Conservation (phyloP, 23 red algal genomes). For the Porphyridium purpureum region DNA sequence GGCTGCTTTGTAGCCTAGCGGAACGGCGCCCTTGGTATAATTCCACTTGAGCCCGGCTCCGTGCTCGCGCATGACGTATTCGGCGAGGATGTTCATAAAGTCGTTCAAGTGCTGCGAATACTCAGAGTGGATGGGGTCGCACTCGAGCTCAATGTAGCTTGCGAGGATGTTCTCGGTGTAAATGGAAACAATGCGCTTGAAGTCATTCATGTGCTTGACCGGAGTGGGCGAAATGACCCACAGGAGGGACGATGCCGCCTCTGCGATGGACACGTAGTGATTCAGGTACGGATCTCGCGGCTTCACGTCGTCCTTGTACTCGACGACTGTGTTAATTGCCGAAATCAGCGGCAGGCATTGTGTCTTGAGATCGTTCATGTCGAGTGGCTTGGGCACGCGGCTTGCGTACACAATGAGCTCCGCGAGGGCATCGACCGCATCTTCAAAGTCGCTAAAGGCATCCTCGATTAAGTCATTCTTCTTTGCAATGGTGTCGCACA, state of each 20-base stretch:
- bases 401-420: conserved; percentile 22
- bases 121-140: conserved; percentile 48
- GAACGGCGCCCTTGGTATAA: conserved; percentile 25
- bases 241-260: conserved; percentile 34
- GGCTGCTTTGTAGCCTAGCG: conserved; percentile 9
- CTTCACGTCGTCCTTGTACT: conserved; percentile 40
- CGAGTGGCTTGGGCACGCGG: conserved; percentile 35
- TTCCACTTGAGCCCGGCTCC: conserved; percentile 62
- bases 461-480: conserved; percentile 1
- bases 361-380: conserved; percentile 14
- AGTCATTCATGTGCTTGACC: conserved; percentile 53
- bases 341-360: conserved; percentile 30
- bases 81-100: conserved; percentile 26
- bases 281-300: conserved; percentile 13
- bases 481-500: neutral
- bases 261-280: conserved; percentile 33
- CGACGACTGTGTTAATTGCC: conserved; percentile 24
- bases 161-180: conserved; percentile 42
- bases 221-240: conserved; percentile 59
- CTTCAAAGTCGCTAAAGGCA: conserved; percentile 22
- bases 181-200: conserved; percentile 37
- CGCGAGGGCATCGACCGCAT: conserved; percentile 21
- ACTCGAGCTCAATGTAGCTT: conserved; percentile 60
- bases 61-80: conserved; percentile 53
- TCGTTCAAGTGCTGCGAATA: conserved; percentile 49